Base-by-base conservation (phyloP, 2,329 filamentous ascomycete genomes). In the Ascochyta koolunga region DNA sequence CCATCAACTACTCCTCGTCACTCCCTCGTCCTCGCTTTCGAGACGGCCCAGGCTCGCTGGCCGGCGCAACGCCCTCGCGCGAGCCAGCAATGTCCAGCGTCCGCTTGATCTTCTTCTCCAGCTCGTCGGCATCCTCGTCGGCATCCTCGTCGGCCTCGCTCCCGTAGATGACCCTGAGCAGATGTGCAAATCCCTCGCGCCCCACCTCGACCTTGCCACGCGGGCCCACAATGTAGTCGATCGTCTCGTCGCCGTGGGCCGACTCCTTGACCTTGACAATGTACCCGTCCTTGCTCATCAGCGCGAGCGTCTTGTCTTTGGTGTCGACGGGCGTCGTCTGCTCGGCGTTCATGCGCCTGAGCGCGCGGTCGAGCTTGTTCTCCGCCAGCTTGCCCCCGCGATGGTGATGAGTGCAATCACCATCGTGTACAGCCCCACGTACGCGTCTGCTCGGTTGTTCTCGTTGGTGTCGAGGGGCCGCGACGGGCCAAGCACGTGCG, bases 191-290 rank as follows among this genome's bases (percentile, higher is more conserved):
- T 0, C 89, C 90, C 43, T 86, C 82, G n/a, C 87, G 80, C 0
- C 89, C 90, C 31, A 98, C 84, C 74, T 98, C 95, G 7, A 93
- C 82, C 75, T 89, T 95, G 5, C 90, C 93, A 19, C 95, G 83
- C 5, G 91, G 89, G 2, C 95, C 95, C 13, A 97, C 84, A 50
- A 89, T 84, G 83, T 91, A 99, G 41, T 90, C 92, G 7, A 91
- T 81, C 2, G 85, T 81, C 59, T 93, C 87, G 32, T 96, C 90
- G 22, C 89, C 90, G 1, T 85, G 86, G 64, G 76, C 76, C 60
- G 71, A 83, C 63, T 97, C 92, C 18, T 87, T 83, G 43, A 87
- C 82, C 60, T 86, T 89, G 31, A 92, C 81, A 2, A 99, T 78
- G 69, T 99, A 99, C 0, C 89, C 90, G 48, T 98, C 92, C 60